Evolutionary conservation across 83 land plant genomes (phyloP), one percentile per base, ranked within the genome.

Genomic region (Picea engelmannii): DNA sequence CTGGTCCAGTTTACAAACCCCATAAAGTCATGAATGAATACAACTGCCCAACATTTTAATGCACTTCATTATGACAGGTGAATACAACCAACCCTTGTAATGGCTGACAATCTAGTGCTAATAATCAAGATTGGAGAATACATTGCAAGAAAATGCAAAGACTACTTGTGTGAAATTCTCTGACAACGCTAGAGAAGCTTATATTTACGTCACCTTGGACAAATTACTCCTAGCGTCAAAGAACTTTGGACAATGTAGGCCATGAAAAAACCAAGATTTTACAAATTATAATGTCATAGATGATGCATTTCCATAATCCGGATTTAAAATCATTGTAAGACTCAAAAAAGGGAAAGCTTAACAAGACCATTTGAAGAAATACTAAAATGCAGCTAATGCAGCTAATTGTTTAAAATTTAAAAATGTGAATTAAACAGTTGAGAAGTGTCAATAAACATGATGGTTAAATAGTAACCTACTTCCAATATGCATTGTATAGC

Each of bases 351-450:
- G 78, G 9, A 75, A 17, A 55, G 61, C 35, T 75, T 24, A 75
- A 23, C 20, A 23, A 52, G 24, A 9, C 47, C 52, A 12, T 13
- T 21, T 23, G 55, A 16, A 12, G n/a, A 75, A 75, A 12, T 24
- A 23, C 35, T 75, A 75, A 75, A 75, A 52, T 75, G 61, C 61
- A 75, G 52, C 17, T 23, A 75, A 75, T 75, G 78, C 60, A 75
- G 49, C 6, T 21, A 75, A 75, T 23, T 61, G 78, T 27, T 71
- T 73, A 49, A 75, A 52, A 24, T 27, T 71, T 73, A 49, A 75
- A 23, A 15, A 75, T 75, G 61, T 1, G 21, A 75, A 75, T 23
- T 25, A 75, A 69, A 1, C 31, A 75, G 20, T 24, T 75, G 31
- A 49, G 49, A 75, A 6, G 18, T 13, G 61, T 52, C 61, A 23